These are phyloP conservation scores for Dendrocalamus sinicus DNA, from an alignment of 176 grass and related monocot species.

Conservation along the genomic window DNA sequence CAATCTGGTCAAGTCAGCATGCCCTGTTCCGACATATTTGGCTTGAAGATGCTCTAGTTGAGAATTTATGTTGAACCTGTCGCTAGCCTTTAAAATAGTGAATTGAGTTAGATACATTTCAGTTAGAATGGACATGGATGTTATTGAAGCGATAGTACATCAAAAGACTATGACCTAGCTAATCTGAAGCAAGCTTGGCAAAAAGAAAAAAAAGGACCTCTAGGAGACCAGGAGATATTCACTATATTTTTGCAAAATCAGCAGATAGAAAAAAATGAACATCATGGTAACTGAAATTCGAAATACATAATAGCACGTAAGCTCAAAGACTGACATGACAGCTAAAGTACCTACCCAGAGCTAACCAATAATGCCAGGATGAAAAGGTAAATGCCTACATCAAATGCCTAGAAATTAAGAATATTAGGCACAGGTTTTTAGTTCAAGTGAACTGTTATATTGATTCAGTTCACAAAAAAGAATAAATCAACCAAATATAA, in stretches of 20 bases:
- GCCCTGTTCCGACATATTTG: slow-evolving; percentile 94
- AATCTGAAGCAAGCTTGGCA: neutral
- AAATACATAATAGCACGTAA: neutral
- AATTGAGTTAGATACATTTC: slow-evolving; percentile 16
- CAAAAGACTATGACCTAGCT: neutral
- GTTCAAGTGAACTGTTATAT: neutral
- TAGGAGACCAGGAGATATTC: neutral
- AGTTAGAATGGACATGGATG: neutral
- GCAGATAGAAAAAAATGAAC: slow-evolving; percentile 9
- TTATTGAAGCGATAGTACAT: neutral
- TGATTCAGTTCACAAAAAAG: neutral
- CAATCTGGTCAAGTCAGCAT: slow-evolving; percentile 92
- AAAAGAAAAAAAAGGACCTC: neutral
- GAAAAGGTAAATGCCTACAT: neutral
- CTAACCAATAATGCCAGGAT: neutral
- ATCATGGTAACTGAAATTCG: neutral
- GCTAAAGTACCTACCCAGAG: neutral
- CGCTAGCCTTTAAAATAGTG: slow-evolving; percentile 68
- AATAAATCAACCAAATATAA: neutral
- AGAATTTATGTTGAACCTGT: slow-evolving; percentile 98
- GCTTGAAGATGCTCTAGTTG: slow-evolving; percentile 99
- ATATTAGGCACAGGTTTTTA: neutral
- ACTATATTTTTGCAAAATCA: neutral
- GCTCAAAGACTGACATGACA: neutral
- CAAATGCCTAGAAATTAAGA: slow-evolving; percentile 2